Base-by-base conservation (phyloP, 257 asterid species). In the Datura wrightii region DNA sequence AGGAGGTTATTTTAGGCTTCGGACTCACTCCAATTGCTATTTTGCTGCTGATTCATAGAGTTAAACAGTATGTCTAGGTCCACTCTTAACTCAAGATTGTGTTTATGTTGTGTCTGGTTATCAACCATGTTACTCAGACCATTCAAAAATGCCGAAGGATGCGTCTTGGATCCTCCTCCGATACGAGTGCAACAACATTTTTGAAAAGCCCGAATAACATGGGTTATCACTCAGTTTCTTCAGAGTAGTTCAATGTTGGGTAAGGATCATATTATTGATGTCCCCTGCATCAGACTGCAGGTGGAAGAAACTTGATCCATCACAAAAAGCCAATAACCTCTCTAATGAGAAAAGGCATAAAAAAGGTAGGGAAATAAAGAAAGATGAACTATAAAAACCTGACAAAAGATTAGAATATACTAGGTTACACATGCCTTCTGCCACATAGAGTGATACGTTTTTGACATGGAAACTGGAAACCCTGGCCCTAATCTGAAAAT, bases 401-500 rank as follows among this genome's bases (percentile, higher is more conserved):
- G 79, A 69, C 79, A 15, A 36, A 67, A 37, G 50, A 67, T 67
- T 15, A 37, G 76, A 67, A 69, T 69, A 15, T 69, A 69, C 79
- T 41, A 69, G 8, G 36, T 16, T 69, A 3, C 79, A 41, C 54
- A 69, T 69, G 79, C 79, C 31, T 69, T 70, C 53, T 70, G 53
- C 54, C 52, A 19, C 53, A 41, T 70, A 70, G 36, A 8, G 76
- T 14, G 4, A n/a, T 67, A 14, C 31, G 8, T 70, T 18, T 58
- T 8, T 41, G 79, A 18, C 54, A 70, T 11, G 72, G 44, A 14
- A 65, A 34, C 69, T 60, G 9, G 83, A 71, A 62, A 83, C 79
- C 82, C 24, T 54, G 66, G 67, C 87, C 86, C 85, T 63, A 90
- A 86, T 89, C 92, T 0, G 91, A 89, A 89, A 89, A 88, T 76